phyloP scores from a whole-genome alignment of 768 basidiomycete genomes.

The Suillus sp. region DNA sequence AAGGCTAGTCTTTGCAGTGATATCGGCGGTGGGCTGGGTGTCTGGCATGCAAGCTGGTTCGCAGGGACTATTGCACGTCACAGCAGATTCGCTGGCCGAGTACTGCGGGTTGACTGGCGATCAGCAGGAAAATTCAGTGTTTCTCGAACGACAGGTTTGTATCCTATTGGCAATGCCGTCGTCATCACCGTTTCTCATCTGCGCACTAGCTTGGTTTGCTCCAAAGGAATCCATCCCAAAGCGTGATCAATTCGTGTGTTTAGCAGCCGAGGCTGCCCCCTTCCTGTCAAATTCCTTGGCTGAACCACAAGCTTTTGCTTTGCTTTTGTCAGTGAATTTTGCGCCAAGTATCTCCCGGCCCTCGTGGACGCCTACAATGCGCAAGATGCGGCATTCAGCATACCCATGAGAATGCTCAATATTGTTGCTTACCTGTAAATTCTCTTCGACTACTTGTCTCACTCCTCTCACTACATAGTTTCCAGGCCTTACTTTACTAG shows the following conservation, averaged over 20 bases:
- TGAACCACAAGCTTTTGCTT: not conserved
- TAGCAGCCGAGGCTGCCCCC: not conserved
- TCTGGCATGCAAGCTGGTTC: slow-evolving; percentile 4
- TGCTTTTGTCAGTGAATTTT: slow-evolving; percentile 30
- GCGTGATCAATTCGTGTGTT: slow-evolving; percentile 13
- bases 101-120: slow-evolving; percentile 20
- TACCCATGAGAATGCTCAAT: slow-evolving; percentile 36
- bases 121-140: slow-evolving; percentile 11
- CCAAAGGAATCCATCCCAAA: slow-evolving; percentile 26
- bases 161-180: not conserved
- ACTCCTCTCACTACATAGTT: not conserved
- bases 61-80: slow-evolving; percentile 17
- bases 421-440: slow-evolving; percentile 36
- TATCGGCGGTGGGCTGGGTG: not conserved
- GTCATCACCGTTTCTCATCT: not conserved
- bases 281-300: not conserved
- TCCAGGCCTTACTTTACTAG: slow-evolving; percentile 45
- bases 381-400: slow-evolving; percentile 25
- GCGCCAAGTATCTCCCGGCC: slow-evolving; percentile 41
- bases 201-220: slow-evolving; percentile 31
- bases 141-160: slow-evolving; percentile 19
- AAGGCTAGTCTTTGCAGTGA: not conserved
- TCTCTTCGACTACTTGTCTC: not conserved
- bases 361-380: slow-evolving; percentile 35
- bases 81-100: slow-evolving; percentile 17